Base-by-base conservation (phyloP, 2,329 filamentous ascomycete species). In the Periglandula ipomoeae region DNA sequence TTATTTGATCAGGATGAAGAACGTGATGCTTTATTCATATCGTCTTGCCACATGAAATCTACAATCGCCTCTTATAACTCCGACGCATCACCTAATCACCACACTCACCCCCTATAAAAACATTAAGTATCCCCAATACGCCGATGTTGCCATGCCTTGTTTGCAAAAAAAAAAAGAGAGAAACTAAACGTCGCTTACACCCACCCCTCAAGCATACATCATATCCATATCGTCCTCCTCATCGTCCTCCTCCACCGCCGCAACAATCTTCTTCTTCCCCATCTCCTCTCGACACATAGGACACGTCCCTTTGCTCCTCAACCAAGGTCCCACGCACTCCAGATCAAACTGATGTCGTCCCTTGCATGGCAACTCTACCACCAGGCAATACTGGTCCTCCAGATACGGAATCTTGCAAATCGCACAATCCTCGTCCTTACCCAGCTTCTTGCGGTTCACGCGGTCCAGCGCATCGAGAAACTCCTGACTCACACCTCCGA, bases 281-380 rank as follows among this genome's bases (percentile, higher is more conserved):
- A 84, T 64, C 58, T 81, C 78, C 60, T 76, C 72, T 51, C 81
- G 67, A 61, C 81, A 83, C 67, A 84, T 69, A 35, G 81, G 81
- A 60, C 81, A 84, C 27, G 72, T 82, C 34, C 81, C 81, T 64
- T 84, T 81, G 57, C 77, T 73, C 61, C 74, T 67, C 60, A 85
- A 61, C 81, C 81, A 85, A 6, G 81, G 81, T 3, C 73, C 76
- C 2, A 84, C 79, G 57, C 81, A 85, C 65, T 85, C 81, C n/a
- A 84, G 64, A 57, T 85, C 81, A 59, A 82, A 84, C 44, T 65
- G 66, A 61, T 85, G 81, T 37, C 62, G 67, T 27, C 69, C 70
- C 56, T 79, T 70, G 60, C 81, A 85, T 37, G 80, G 80, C 58
- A 85, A 69, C 68, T 81, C 73, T 24, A 84, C 81, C 11, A 84